Base-by-base conservation (phyloP, 495 filamentous ascomycete genomes). In the Polyplosphaeria fusca region DNA sequence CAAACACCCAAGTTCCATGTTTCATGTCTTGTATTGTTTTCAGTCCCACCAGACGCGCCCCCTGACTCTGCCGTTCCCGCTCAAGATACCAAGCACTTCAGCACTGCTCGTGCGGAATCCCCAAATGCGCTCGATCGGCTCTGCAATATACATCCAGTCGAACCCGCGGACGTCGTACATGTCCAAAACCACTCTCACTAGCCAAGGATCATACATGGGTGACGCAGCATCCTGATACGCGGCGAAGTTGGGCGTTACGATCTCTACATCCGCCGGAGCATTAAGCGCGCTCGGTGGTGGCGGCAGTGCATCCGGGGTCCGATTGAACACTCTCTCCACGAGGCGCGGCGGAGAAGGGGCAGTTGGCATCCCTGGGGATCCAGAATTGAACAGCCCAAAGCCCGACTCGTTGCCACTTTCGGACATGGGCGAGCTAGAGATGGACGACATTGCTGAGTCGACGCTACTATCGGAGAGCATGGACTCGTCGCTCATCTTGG, bases 111-210 rank as follows among this genome's bases (percentile, higher is more conserved):
- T 65, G 18, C 52, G 35, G 19, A 52, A 20, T 1, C 57, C 48
- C 57, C 56, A 65, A 4, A 53, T 23, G 14, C 57, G 25, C 47
- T 48, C 44, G 23, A 65, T 54, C 14, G 47, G 52, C n/a, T 61
- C 57, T 32, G 62, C 62, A 13, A 65, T 65, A 11, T 9, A 45
- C 45, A 46, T 65, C 62, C 62, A 65, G 37, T 60, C 52, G 25
- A 61, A 57, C 4, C 62, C 56, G 13, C 56, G 39, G 5, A 53
- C 39, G 43, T 65, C 62, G 27, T 43, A 65, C 38, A 65, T 40
- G 39, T 65, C 62, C 25, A 65, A 37, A 16, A 65, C 62, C n/a
- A 65, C 43, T 18, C 52, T 45, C 1, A 65, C 57, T 1, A 65
- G 57, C 56, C 51, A 60, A 35, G 62, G 62, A 44, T 65, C 62